A percentile compares a stretch with the other conserved stretches of the same genome.
Evolutionary conservation across 495 filamentous ascomycete species (phyloP).

Genomic region (Aspergillus kassunensis): DNA sequence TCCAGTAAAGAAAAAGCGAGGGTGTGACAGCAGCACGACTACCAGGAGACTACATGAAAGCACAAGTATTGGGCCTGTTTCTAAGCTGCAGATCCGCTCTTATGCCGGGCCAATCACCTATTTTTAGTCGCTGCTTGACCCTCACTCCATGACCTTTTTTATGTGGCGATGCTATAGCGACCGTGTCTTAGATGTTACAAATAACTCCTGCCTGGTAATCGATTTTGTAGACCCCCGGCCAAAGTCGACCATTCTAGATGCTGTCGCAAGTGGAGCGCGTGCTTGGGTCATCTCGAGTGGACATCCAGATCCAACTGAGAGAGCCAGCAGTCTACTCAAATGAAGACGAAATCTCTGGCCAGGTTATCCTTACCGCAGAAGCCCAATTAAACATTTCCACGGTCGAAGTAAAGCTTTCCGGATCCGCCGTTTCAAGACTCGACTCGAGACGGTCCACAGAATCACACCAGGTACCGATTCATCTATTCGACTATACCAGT

Average conservation of each 20-base stretch:
- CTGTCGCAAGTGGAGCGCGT: neutral
- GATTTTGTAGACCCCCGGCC: too few relatives aligned
- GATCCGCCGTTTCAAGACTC: neutral
- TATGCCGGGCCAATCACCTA: conserved; percentile 2
- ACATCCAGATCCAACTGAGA: neutral
- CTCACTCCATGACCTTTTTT: neutral
- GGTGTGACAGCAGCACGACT: too few relatives aligned
- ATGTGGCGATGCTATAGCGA: too few relatives aligned
- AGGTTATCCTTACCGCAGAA: neutral
- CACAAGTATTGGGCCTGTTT: neutral
- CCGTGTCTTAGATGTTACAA: too few relatives aligned
- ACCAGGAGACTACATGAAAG: too few relatives aligned
- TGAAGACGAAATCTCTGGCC: neutral
- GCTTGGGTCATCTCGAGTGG: neutral
- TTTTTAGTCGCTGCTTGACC: neutral
- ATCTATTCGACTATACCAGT: too few relatives aligned
- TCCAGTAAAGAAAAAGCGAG: too few relatives aligned
- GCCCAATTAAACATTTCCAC: neutral
- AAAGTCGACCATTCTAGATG: too few relatives aligned
- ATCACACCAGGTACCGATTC: conserved; percentile 12
- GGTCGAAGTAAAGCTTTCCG: neutral
- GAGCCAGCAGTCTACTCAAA: neutral
- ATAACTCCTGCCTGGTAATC: too few relatives aligned
- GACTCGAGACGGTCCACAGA: neutral
- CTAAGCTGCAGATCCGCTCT: neutral